phyloP scores from a whole-genome alignment of 2,329 filamentous ascomycete genomes.

The Ceratocystiopsis minuta region DNA sequence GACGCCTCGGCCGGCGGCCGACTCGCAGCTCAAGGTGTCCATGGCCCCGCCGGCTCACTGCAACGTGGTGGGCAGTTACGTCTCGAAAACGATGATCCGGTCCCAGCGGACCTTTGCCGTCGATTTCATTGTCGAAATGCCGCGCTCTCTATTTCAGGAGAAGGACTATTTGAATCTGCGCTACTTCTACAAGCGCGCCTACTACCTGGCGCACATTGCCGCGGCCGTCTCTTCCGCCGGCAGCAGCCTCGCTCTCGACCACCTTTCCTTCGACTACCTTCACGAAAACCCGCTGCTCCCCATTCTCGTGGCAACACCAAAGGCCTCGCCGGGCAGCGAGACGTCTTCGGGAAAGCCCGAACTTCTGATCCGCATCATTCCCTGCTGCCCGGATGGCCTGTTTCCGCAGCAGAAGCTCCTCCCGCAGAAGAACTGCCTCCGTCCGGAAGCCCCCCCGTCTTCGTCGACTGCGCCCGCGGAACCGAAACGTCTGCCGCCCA shows the following conservation, averaged over 20 bases:
- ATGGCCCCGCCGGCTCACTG: conserved; percentile 60
- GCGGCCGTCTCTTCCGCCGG: conserved; percentile 40
- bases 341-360: conserved; percentile 23
- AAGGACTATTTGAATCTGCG: conserved; percentile 89
- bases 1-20: conserved; percentile 54
- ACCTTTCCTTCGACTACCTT: conserved; percentile 45
- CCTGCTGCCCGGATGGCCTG: conserved; percentile 47
- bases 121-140: conserved; percentile 81
- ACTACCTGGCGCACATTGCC: conserved; percentile 71
- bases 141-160: conserved; percentile 61
- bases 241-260: conserved; percentile 33
- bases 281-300: conserved; percentile 65
- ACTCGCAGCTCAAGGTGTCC: conserved; percentile 65
- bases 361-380: conserved; percentile 51
- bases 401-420: conserved; percentile 58
- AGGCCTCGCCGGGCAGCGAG: conserved; percentile 9
- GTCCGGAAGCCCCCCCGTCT: conserved; percentile 27
- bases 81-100: conserved; percentile 55
- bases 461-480: conserved; percentile 19
- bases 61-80: conserved; percentile 81
- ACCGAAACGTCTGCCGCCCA: conserved; percentile 27
- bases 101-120: conserved; percentile 40
- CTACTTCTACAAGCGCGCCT: conserved; percentile 88
- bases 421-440: conserved; percentile 51
- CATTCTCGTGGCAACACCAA: conserved; percentile 27